phyloP scores from a whole-genome alignment of 306 rosid genomes.

The Trifolium subterraneum region DNA sequence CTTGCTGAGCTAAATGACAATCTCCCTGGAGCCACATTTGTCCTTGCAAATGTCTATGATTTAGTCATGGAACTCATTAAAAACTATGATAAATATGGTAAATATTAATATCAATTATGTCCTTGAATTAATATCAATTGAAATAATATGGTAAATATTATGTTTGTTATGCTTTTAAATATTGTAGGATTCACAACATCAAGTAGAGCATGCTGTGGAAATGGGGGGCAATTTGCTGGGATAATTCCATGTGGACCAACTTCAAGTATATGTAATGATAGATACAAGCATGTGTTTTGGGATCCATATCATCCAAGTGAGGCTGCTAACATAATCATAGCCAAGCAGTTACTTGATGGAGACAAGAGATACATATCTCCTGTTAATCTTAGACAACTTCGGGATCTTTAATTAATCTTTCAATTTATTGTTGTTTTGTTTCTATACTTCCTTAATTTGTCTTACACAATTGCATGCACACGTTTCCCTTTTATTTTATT shows the following conservation, averaged over 20 bases:
- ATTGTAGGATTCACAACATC: constrained; percentile 76
- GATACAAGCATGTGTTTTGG: constrained; percentile 85
- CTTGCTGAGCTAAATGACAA: constrained; percentile 66
- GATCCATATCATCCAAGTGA: constrained; percentile 98
- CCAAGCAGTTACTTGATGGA: constrained; percentile 82
- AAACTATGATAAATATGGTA: constrained; percentile 73
- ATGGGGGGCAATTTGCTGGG: constrained; percentile 94
- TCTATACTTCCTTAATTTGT: not conserved
- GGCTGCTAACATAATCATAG: constrained; percentile 78
- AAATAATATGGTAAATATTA: too few relatives aligned
- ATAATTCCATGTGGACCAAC: constrained; percentile 93
- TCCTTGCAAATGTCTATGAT: constrained; percentile 84
- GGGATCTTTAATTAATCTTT: constrained; percentile 53
- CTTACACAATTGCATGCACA: not conserved
- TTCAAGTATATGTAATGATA: constrained; percentile 73
- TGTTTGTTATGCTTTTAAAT: too few relatives aligned
- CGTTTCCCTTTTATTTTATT: not conserved
- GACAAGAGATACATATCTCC: constrained; percentile 72
- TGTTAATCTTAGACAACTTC: constrained; percentile 79
- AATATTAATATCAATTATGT: too few relatives aligned
- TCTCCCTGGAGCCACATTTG: constrained; percentile 76
- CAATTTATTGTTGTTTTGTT: not conserved
- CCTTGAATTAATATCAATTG: too few relatives aligned
- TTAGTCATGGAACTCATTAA: constrained; percentile 66
- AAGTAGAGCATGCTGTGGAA: constrained; percentile 87